phyloP scores from a whole-genome alignment of 2,329 filamentous ascomycete species.

The Pseudocercospora ulei region DNA sequence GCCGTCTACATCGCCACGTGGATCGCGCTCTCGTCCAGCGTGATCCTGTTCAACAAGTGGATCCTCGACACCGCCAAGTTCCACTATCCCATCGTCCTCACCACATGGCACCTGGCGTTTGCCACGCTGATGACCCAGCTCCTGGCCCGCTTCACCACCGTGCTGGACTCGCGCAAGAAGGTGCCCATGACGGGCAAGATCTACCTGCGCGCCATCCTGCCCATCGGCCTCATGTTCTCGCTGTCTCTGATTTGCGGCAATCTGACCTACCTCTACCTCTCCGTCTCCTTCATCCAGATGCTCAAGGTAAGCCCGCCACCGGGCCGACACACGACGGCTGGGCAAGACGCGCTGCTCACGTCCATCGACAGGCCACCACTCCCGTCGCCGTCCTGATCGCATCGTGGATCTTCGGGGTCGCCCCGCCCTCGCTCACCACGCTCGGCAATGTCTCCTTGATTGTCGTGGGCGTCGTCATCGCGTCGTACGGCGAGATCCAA shows the following conservation, averaged over 20 bases:
- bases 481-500: conserved; percentile 89
- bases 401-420: conserved; percentile 77
- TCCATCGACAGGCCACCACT: conserved; percentile 62
- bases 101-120: conserved; percentile 90
- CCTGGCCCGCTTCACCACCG: conserved; percentile 75
- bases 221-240: conserved; percentile 92
- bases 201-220: conserved; percentile 85
- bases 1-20: conserved; percentile 79
- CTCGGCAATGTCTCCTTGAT: conserved; percentile 92
- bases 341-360: conserved; percentile 7
- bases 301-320: conserved; percentile 57
- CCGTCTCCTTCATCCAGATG: conserved; percentile 98
- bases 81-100: conserved; percentile 65
- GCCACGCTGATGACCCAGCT: conserved; percentile 91
- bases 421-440: conserved; percentile 72
- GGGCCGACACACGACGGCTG: not conserved
- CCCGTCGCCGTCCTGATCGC: conserved; percentile 86
- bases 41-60: conserved; percentile 99
- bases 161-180: conserved; percentile 87
- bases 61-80: conserved; percentile 79
- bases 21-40: conserved; percentile 84
- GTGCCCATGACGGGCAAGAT: conserved; percentile 95
- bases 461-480: conserved; percentile 86
- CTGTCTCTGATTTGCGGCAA: conserved; percentile 94
- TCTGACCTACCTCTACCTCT: conserved; percentile 87